Conservation (phyloP, 1,284 basidiomycete genomes). For the Microbotryum saponariae region DNA sequence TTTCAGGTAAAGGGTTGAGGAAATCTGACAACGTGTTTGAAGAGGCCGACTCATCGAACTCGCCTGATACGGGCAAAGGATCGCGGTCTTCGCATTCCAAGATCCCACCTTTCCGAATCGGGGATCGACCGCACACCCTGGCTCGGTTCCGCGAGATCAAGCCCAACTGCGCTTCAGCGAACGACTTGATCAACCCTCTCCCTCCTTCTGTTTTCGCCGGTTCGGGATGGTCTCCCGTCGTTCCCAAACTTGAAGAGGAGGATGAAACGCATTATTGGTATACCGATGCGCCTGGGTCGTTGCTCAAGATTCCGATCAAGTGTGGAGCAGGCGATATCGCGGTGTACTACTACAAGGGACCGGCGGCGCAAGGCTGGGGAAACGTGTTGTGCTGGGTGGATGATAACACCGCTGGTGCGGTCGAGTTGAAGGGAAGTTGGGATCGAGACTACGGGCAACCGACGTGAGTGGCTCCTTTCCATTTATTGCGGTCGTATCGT, state of each 20-base stretch:
- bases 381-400: constrained; percentile 58
- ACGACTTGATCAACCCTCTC: constrained; percentile 88
- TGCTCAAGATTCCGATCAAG: constrained; percentile 64
- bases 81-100: constrained; percentile 38
- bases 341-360: constrained; percentile 64
- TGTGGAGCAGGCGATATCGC: constrained; percentile 69
- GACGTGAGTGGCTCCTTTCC: constrained; percentile 40
- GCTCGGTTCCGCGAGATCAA: constrained; percentile 69
- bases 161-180: constrained; percentile 83
- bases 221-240: constrained; percentile 72
- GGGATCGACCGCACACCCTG: constrained; percentile 57
- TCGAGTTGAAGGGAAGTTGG: constrained; percentile 46
- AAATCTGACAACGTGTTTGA: constrained; percentile 40
- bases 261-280: constrained; percentile 74
- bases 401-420: constrained; percentile 50
- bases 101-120: constrained; percentile 66
- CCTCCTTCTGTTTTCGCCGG: constrained; percentile 81
- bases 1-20: constrained; percentile 41
- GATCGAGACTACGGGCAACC: constrained; percentile 44
- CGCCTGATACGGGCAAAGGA: constrained; percentile 20
- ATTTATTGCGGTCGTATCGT: too few relatives aligned
- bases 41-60: constrained; percentile 31
- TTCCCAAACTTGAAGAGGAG: constrained; percentile 52
- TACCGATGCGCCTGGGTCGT: constrained; percentile 65
- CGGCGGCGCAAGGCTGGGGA: constrained; percentile 52